Percentiles rank a stretch among this genome's conserved stretches.
Evolutionary conservation across 179 eudicot species (phyloP).

Genomic region (Monotropa hypopitys): DNA sequence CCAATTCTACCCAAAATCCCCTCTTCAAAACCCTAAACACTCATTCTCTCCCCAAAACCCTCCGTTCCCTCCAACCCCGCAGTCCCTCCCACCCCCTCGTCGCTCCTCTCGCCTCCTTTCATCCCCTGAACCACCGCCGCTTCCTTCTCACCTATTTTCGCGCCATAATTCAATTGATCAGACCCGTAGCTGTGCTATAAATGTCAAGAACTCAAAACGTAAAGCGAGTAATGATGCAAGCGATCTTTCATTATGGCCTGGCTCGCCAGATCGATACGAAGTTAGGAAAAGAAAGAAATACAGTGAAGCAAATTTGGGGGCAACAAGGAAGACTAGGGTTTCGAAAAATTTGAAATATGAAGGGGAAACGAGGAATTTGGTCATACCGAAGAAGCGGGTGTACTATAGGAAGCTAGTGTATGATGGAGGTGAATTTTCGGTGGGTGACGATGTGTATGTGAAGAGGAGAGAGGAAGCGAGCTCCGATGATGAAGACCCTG

Average conservation of each 20-base stretch:
- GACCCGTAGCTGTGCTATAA: slow-evolving; percentile 20
- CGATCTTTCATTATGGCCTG: slow-evolving; percentile 22
- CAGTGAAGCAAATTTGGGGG: slow-evolving; percentile 4
- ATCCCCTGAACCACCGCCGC: slow-evolving; percentile 10
- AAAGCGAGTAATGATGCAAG: slow-evolving; percentile 4
- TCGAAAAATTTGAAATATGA: slow-evolving; percentile 11
- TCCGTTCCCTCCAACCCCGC: slow-evolving; percentile 44
- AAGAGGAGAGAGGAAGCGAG: slow-evolving; percentile 73
- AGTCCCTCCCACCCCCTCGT: slow-evolving; percentile 27
- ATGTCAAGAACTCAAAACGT: slow-evolving; percentile 6
- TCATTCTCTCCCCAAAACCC: slow-evolving; percentile 23
- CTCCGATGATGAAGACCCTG: slow-evolving; percentile 68
- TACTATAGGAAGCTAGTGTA: slow-evolving; percentile 67
- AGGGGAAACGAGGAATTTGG: slow-evolving; percentile 1
- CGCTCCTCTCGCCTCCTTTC: slow-evolving; percentile 28
- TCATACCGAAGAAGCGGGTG: slow-evolving; percentile 31
- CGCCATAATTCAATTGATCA: slow-evolving; percentile 12
- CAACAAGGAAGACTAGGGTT: slow-evolving; percentile 8
- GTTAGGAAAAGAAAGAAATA: slow-evolving; percentile 34
- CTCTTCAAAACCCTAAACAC: slow-evolving; percentile 11
- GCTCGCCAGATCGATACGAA: slow-evolving; percentile 37
- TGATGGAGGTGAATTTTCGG: slow-evolving; percentile 67
- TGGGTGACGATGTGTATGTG: slow-evolving; percentile 78
- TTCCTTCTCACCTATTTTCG: slow-evolving; percentile 16
- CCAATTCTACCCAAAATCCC: slow-evolving; percentile 3